A percentile compares a stretch with the other conserved stretches of the same genome.
Conservation (phyloP, 2,329 filamentous ascomycete genomes). For the Emmonsia crescens region DNA sequence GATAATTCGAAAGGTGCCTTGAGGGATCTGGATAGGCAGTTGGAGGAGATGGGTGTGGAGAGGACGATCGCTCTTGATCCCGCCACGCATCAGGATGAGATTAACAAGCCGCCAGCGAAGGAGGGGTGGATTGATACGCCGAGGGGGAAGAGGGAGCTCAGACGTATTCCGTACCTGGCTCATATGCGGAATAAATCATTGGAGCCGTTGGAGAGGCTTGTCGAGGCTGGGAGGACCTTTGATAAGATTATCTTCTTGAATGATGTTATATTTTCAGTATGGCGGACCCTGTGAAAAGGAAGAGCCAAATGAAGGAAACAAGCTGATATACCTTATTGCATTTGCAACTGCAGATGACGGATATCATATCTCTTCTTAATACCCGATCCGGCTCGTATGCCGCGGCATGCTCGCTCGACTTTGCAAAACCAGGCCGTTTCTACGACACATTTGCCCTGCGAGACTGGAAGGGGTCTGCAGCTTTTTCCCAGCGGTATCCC, state of each 20-base stretch:
- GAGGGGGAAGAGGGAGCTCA: constrained; percentile 42
- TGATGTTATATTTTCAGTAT: constrained; percentile 36
- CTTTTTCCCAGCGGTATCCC: constrained; percentile 56
- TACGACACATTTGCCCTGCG: constrained; percentile 67
- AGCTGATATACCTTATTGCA: too few relatives aligned
- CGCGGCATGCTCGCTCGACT: constrained; percentile 62
- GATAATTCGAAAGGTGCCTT: constrained; percentile 57
- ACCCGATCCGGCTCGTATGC: constrained; percentile 51
- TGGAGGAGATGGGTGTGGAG: constrained; percentile 44
- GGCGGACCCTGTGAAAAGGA: constrained; percentile 2
- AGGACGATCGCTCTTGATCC: constrained; percentile 49
- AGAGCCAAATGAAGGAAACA: too few relatives aligned
- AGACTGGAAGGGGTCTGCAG: constrained; percentile 52
- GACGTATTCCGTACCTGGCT: constrained; percentile 60
- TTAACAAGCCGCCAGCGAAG: constrained; percentile 34
- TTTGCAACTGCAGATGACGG: constrained; percentile 36
- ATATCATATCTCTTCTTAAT: constrained; percentile 46
- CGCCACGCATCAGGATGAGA: constrained; percentile 48
- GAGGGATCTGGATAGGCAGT: constrained; percentile 42
- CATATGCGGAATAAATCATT: constrained; percentile 54
- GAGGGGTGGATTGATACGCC: constrained; percentile 56
- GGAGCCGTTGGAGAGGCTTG: constrained; percentile 45
- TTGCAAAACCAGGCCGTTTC: constrained; percentile 53
- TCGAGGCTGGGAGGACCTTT: constrained; percentile 41
- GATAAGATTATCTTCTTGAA: constrained; percentile 51